A percentile compares a stretch with the other conserved stretches of the same genome.
Conservation (phyloP, 1,284 basidiomycete genomes). For the Sporisorium sorghi region DNA sequence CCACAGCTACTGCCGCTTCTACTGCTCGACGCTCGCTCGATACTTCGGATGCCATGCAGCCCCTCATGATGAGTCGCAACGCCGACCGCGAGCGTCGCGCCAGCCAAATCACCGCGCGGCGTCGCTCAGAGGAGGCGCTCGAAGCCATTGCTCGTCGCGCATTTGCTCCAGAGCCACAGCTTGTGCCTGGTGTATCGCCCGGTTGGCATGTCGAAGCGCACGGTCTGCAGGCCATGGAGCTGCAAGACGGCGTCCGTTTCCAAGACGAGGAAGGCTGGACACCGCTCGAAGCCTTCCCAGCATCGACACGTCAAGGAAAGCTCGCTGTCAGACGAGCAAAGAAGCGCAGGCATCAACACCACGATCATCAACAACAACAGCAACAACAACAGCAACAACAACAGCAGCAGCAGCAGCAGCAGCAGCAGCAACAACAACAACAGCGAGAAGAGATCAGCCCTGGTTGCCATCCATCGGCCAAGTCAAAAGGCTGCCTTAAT, state of each 20-base stretch:
- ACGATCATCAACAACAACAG: background rate
- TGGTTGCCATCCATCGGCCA: background rate
- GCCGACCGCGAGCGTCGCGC: conserved; percentile 23
- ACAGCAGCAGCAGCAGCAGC: conserved; percentile 1
- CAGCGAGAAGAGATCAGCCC: background rate
- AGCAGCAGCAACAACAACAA: background rate
- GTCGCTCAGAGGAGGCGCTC: conserved; percentile 21
- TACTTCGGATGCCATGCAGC: conserved; percentile 36
- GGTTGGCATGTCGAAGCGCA: conserved; percentile 57
- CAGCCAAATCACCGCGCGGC: conserved; percentile 26
- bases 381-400: background rate
- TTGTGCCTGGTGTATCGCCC: conserved; percentile 51
- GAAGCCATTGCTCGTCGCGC: conserved; percentile 13
- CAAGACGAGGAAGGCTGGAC: conserved; percentile 55
- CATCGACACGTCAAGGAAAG: conserved; percentile 35
- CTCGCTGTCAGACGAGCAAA: conserved; percentile 32
- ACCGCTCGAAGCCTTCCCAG: conserved; percentile 50
- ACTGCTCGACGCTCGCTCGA: conserved; percentile 21
- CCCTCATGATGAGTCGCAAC: conserved; percentile 52
- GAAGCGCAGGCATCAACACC: conserved; percentile 16
- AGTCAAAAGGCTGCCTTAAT: background rate
- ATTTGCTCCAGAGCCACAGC: conserved; percentile 15
- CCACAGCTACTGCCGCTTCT: background rate
- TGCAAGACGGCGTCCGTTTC: conserved; percentile 44
- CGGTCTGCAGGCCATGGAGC: conserved; percentile 50